Conservation (phyloP, 495 filamentous ascomycete species). For the Penicillium verhagenii region DNA sequence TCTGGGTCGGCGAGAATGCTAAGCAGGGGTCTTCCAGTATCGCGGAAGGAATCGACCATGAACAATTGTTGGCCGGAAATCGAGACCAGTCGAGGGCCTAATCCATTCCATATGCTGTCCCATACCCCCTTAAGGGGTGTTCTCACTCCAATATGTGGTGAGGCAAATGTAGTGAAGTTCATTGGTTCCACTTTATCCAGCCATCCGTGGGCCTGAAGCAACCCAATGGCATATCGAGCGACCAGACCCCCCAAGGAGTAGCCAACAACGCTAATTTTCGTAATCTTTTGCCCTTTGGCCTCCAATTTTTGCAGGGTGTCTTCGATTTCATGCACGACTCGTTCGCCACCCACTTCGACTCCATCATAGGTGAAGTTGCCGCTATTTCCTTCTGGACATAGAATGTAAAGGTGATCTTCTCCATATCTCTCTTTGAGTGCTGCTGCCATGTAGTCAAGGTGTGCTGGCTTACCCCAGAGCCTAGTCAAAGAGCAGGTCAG, state of each 20-base stretch:
- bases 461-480: conserved; percentile 88
- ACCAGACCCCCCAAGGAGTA: conserved; percentile 90
- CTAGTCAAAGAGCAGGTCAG: conserved; percentile 35
- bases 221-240: conserved; percentile 80
- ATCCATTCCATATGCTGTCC: conserved; percentile 72
- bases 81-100: conserved; percentile 75
- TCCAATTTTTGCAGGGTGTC: conserved; percentile 68
- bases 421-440: conserved; percentile 63
- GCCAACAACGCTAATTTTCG: conserved; percentile 80
- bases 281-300: conserved; percentile 64
- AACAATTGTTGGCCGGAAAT: conserved; percentile 86
- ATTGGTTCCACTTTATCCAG: conserved; percentile 78
- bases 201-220: conserved; percentile 75
- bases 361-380: conserved; percentile 92
- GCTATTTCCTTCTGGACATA: conserved; percentile 74
- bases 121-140: conserved; percentile 67
- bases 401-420: conserved; percentile 65
- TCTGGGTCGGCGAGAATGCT: conserved; percentile 78
- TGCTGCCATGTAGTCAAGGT: conserved; percentile 70
- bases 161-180: conserved; percentile 92
- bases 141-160: conserved; percentile 84
- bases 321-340: conserved; percentile 85
- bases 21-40: conserved; percentile 75
- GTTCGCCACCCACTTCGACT: conserved; percentile 86
- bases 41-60: conserved; percentile 78